Evolutionary conservation across 2,329 filamentous ascomycete species (phyloP), one percentile per base, ranked within the genome.

Genomic region (Aspergillus sp.): DNA sequence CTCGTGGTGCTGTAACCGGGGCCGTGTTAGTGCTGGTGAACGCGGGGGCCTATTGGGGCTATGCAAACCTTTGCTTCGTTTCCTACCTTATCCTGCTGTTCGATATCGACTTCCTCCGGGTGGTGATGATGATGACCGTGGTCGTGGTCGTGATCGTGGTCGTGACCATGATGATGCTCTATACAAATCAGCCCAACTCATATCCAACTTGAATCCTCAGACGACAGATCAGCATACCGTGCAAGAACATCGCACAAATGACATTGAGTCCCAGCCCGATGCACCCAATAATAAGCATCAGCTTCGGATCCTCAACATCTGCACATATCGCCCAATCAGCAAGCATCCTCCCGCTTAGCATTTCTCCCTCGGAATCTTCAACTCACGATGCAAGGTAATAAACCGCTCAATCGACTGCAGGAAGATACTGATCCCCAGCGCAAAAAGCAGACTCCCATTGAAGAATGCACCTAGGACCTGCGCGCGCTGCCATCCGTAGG

Each of bases 401-500:
- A 76, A 76, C 41, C 90, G 81, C 74, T 93, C 89, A 54, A 93
- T 82, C 0, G 90, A 88, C 71, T 93, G 90, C 3, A 93, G 77
- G 38, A 90, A 83, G 54, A 93, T 91, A 73, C 89, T 91, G 41
- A 92, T 75, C 1, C 89, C 89, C 2, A 93, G 79, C 0, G 89
- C 90, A 17, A 92, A 75, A 1, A 93, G 82, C 61, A 93, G 91
- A 1, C 89, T 87, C 15, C 90, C 90, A 69, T 93, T 93, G 82
- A 93, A 93, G 75, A 93, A 93, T 23, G 89, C 89, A 5, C 90
- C 90, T 0, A 93, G 80, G 1, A 92, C 74, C n/a, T 86, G 84
- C 17, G 90, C 89, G 34, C 91, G 84, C 60, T 91, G 88, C 90
- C 89, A 93, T n/a, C 90, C 90, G 67, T 91, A 93, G 0, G 89